Conservation (phyloP, 768 basidiomycete genomes). For the Amanita polypyramis region DNA sequence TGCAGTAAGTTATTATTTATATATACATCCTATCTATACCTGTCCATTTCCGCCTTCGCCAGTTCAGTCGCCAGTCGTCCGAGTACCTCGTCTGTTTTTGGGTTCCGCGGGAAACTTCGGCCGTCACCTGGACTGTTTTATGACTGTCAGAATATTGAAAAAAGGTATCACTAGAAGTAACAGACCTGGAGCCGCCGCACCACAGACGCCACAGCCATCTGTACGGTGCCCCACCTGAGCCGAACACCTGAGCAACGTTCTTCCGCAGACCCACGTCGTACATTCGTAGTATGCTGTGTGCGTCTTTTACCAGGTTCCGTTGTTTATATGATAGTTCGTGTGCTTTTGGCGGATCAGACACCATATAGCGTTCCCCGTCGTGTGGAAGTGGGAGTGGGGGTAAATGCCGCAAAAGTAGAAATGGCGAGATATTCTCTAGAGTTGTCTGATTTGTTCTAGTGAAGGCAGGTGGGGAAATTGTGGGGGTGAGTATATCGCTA, state of each 20-base stretch:
- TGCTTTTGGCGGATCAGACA: slow-evolving; percentile 65
- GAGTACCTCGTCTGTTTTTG: slow-evolving; percentile 54
- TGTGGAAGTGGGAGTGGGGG: slow-evolving; percentile 47
- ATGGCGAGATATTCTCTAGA: slow-evolving; percentile 65
- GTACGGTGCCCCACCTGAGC: slow-evolving; percentile 30
- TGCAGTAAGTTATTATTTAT: no score
- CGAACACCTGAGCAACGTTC: slow-evolving; percentile 65
- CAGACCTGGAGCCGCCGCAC: slow-evolving; percentile 59
- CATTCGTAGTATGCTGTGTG: slow-evolving; percentile 46
- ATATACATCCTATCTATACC: slow-evolving; percentile 17
- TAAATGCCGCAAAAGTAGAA: slow-evolving; percentile 59
- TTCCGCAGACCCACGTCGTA: slow-evolving; percentile 68
- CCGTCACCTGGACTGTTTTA: slow-evolving; percentile 52
- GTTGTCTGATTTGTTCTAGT: slow-evolving; percentile 81
- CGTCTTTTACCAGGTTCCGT: slow-evolving; percentile 52
- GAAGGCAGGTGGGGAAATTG: neutral
- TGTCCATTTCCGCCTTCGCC: slow-evolving; percentile 42
- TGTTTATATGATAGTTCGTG: slow-evolving; percentile 59
- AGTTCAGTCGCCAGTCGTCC: slow-evolving; percentile 54
- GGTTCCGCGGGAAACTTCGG: slow-evolving; percentile 55
- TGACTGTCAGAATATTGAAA: neutral
- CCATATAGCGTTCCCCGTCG: slow-evolving; percentile 14
- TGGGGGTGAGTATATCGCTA: neutral
- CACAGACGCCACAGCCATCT: slow-evolving; percentile 45
- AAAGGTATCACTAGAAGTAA: neutral